A percentile compares a stretch with the other conserved stretches of the same genome.
Conservation (phyloP, 192 early-diverging fungal species). For the Backusella tarrabulga region DNA sequence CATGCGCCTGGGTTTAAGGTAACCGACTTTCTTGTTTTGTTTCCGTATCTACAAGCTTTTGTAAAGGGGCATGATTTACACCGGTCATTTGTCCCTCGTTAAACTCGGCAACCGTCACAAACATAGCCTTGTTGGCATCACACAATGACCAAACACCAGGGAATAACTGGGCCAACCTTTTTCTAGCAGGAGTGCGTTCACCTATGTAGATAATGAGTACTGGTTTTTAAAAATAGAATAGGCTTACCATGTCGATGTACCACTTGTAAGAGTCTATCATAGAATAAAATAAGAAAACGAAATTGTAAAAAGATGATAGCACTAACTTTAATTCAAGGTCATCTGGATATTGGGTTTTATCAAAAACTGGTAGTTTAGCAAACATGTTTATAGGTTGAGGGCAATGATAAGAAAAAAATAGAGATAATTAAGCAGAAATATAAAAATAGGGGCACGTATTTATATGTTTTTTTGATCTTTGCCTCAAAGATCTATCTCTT, state of each 20-base stretch:
- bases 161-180: conserved; percentile 21
- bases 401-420: not conserved
- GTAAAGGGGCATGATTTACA: not conserved
- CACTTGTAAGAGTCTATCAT: conserved; percentile 33
- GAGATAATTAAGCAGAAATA: not conserved
- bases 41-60: conserved; percentile 20
- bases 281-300: not conserved
- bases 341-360: conserved; percentile 22
- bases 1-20: conserved; percentile 12
- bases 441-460: not conserved
- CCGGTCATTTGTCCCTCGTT: not conserved
- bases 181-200: conserved; percentile 45
- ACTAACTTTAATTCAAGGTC: conserved; percentile 30
- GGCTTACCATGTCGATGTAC: conserved; percentile 44
- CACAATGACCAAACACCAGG: conserved; percentile 42
- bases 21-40: not conserved
- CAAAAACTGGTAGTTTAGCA: conserved; percentile 20
- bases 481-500: not conserved
- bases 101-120: conserved; percentile 23
- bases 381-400: conserved; percentile 6
- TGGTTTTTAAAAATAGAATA: too few relatives aligned
- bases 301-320: not conserved
- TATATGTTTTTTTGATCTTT: conserved; percentile 1
- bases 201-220: conserved; percentile 11
- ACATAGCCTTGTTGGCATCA: conserved; percentile 28